A percentile compares a stretch with the other conserved stretches of the same genome.
Evolutionary conservation across 257 asterid genomes (phyloP).

Genomic region (Penstemon eatonii): DNA sequence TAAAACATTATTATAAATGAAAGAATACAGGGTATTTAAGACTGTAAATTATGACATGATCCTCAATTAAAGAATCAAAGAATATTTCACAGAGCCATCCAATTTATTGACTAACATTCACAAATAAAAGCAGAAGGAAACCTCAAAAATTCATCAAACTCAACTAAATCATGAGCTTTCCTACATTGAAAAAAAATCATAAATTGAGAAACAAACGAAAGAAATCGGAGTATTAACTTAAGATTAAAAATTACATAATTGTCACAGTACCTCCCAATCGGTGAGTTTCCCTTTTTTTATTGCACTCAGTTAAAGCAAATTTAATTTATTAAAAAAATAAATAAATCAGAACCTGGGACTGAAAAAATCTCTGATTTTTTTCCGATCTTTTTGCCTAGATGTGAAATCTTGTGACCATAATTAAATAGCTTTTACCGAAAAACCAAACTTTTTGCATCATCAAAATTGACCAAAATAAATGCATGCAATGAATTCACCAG

Average conservation of each 20-base stretch:
- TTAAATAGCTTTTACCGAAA: neutral
- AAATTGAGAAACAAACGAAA: neutral
- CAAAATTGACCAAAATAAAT: constrained; percentile 27
- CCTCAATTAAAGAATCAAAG: no score
- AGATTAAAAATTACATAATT: neutral
- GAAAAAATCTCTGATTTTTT: constrained; percentile 8
- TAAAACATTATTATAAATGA: neutral
- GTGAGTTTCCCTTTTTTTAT: neutral
- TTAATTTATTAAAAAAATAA: no score
- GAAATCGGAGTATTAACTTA: neutral
- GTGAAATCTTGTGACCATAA: constrained; percentile 18
- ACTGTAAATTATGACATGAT: neutral
- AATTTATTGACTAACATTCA: no score
- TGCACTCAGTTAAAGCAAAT: no score
- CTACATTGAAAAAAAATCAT: neutral
- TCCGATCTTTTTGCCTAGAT: constrained; percentile 37
- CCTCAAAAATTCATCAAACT: constrained; percentile 15
- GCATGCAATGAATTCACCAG: constrained; percentile 11
- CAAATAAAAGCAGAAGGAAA: neutral
- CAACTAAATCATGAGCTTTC: neutral
- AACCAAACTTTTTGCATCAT: neutral
- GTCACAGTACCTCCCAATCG: constrained; percentile 9
- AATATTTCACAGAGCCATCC: no score
- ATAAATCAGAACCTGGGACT: neutral
- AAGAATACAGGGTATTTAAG: neutral